phyloP scores from a whole-genome alignment of 2,329 filamentous ascomycete genomes.

The Amauroascus niger region DNA sequence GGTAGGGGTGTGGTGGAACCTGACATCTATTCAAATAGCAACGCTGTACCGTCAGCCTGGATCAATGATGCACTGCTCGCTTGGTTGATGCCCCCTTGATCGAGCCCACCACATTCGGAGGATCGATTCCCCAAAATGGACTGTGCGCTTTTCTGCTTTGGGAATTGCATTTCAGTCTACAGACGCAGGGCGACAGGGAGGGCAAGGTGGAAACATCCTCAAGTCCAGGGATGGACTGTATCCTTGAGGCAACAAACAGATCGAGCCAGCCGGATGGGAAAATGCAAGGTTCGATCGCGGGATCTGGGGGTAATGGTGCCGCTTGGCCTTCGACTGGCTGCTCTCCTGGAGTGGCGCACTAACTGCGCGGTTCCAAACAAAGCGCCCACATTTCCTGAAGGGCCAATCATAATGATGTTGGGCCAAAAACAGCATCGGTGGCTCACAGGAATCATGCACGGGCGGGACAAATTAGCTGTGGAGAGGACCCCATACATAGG shows the following conservation, averaged over 20 bases:
- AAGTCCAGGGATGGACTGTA: no score
- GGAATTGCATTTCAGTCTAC: background rate
- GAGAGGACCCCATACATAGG: background rate
- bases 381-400: background rate
- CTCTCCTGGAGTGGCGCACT: conserved; percentile 8
- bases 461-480: background rate
- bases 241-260: background rate
- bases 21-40: background rate
- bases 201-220: background rate
- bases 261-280: conserved; percentile 12
- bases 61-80: conserved; percentile 13
- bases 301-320: conserved; percentile 12
- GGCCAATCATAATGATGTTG: background rate
- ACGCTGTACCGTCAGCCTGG: conserved; percentile 11
- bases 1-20: conserved; percentile 2
- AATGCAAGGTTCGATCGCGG: conserved; percentile 15
- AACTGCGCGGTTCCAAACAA: conserved; percentile 1
- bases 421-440: background rate
- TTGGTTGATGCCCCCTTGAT: conserved; percentile 1
- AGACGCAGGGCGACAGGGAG: background rate
- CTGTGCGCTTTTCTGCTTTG: conserved; percentile 3
- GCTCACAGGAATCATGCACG: conserved; percentile 4
- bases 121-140: conserved; percentile 8
- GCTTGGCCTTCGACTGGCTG: conserved; percentile 11
- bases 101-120: conserved; percentile 2